Conservation (phyloP, 2,329 filamentous ascomycete species). For the Thyridium curvatum region DNA sequence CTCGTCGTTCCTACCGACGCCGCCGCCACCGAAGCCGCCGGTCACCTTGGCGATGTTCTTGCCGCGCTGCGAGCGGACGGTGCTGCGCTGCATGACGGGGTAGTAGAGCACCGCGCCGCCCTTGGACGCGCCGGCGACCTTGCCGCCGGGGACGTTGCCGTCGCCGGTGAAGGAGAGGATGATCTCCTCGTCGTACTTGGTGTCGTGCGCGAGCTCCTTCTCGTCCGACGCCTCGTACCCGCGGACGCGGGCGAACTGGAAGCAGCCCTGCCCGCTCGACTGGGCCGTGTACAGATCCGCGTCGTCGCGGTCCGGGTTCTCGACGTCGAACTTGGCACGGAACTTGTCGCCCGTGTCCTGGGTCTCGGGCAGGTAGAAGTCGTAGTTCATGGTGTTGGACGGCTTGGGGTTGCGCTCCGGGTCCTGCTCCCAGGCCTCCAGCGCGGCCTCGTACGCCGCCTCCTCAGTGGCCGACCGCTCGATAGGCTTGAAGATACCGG, state of each 20-base stretch:
- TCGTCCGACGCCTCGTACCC: constrained; percentile 59
- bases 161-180: constrained; percentile 50
- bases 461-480: constrained; percentile 49
- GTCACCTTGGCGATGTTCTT: constrained; percentile 53
- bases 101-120: constrained; percentile 47
- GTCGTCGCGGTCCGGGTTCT: constrained; percentile 48
- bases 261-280: constrained; percentile 39
- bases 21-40: constrained; percentile 26
- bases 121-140: constrained; percentile 39
- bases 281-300: constrained; percentile 47
- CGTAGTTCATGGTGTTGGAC: constrained; percentile 55
- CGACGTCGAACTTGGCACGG: constrained; percentile 53
- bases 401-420: constrained; percentile 50
- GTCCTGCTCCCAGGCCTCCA: constrained; percentile 50
- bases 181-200: constrained; percentile 60
- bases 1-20: constrained; percentile 26
- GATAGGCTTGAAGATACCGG: constrained; percentile 55
- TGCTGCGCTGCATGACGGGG: constrained; percentile 58
- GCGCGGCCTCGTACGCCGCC: constrained; percentile 39
- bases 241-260: constrained; percentile 55
- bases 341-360: constrained; percentile 44
- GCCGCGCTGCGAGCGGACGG: constrained; percentile 55
- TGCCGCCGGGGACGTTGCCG: constrained; percentile 31
- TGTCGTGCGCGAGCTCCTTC: constrained; percentile 47
- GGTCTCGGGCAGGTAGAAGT: constrained; percentile 56